Conservation (phyloP, 352 stramenopile genomes). For the Elongisporangium anandrum region DNA sequence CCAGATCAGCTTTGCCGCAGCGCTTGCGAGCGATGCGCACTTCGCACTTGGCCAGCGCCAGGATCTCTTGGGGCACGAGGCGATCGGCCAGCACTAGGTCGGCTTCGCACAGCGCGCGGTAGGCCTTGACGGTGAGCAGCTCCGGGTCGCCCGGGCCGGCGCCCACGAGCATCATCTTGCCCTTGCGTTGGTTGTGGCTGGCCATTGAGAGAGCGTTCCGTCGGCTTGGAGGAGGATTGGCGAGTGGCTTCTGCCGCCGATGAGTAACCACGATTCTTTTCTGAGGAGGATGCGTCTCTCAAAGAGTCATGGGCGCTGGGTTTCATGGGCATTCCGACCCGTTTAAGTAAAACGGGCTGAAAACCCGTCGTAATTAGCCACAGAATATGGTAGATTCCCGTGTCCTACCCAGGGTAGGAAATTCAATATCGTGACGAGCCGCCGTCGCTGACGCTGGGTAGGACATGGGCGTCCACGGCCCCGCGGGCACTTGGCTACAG, state of each 20-base stretch:
- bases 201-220: not conserved
- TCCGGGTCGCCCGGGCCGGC: conserved; percentile 92
- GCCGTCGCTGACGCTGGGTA: not conserved
- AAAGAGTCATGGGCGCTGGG: not conserved
- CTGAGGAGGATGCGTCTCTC: not conserved
- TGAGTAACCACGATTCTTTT: not conserved
- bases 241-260: not conserved
- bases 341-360: not conserved
- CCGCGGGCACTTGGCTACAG: not conserved
- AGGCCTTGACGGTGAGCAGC: conserved; percentile 92
- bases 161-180: conserved; percentile 82
- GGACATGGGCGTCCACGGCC: not conserved
- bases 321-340: not conserved
- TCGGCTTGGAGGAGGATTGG: not conserved
- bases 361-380: not conserved
- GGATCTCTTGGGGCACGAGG: conserved; percentile 88
- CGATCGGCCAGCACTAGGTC: conserved; percentile 94
- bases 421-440: not conserved
- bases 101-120: conserved; percentile 75
- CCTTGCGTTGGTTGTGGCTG: conserved; percentile 10
- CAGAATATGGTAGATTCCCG: not conserved
- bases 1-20: conserved; percentile 92
- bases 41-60: conserved; percentile 87
- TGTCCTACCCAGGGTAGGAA: not conserved
- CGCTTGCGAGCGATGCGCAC: conserved; percentile 92